Percentiles rank a stretch among this genome's conserved stretches.
phyloP scores from a whole-genome alignment of 2,329 filamentous ascomycete genomes.

The Cladophialophora psammophila region DNA sequence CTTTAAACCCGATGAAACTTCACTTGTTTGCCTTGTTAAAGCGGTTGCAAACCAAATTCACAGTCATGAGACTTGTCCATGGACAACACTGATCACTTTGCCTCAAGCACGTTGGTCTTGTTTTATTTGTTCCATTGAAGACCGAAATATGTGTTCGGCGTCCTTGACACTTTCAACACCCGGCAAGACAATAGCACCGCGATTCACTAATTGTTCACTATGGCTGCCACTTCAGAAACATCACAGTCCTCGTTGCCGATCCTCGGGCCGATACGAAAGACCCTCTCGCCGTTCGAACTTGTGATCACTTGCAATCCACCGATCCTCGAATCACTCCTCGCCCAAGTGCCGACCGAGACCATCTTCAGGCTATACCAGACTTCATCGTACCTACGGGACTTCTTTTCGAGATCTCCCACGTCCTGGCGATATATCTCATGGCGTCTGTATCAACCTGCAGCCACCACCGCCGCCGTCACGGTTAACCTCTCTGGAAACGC shows the following conservation, averaged over 20 bases:
- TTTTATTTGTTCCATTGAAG: constrained; percentile 3
- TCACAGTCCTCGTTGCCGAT: constrained; percentile 27
- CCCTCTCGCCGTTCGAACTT: constrained; percentile 60
- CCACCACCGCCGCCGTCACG: constrained; percentile 44
- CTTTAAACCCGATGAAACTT: background rate
- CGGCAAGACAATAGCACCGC: constrained; percentile 12
- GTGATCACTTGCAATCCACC: constrained; percentile 64
- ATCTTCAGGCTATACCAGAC: constrained; percentile 67
- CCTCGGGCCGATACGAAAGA: constrained; percentile 15
- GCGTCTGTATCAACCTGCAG: constrained; percentile 55
- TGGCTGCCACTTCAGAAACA: constrained; percentile 18
- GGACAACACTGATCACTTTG: background rate
- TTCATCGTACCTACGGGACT: constrained; percentile 61
- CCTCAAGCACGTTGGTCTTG: constrained; percentile 6
- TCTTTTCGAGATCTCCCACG: constrained; percentile 64
- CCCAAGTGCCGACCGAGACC: constrained; percentile 63
- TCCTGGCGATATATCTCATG: constrained; percentile 69
- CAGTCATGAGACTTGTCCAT: background rate
- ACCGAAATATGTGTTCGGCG: constrained; percentile 28
- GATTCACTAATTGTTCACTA: constrained; percentile 19
- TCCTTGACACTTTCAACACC: background rate
- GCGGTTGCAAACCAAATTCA: background rate
- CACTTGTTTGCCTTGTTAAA: background rate
- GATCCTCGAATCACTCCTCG: constrained; percentile 65
- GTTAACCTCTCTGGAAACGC: constrained; percentile 41